Conservation (phyloP, 108 stramenopile species). For the Nitzschia sp. region DNA sequence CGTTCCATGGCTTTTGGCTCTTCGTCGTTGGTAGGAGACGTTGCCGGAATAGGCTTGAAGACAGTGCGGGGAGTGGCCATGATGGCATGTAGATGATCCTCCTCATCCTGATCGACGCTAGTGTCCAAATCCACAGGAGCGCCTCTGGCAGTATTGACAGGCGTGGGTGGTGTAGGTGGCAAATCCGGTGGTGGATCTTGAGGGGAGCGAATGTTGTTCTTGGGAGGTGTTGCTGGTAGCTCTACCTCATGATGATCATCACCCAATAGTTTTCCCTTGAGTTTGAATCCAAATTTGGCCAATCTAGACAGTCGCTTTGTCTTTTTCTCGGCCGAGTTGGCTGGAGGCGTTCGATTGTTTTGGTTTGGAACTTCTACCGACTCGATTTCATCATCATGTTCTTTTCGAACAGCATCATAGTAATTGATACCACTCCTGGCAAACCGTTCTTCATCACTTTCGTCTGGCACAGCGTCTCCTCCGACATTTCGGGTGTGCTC, state of each 20-base stretch:
- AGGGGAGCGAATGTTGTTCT: not conserved
- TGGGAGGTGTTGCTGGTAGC: not conserved
- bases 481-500: conserved; percentile 21
- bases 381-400: conserved; percentile 31
- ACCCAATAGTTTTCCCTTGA: not conserved
- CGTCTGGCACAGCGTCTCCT: conserved; percentile 15
- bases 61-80: not conserved
- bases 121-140: not conserved
- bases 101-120: not conserved
- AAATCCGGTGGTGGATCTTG: not conserved
- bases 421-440: conserved; percentile 58
- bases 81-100: not conserved
- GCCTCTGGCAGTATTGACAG: not conserved
- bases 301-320: conserved; percentile 8
- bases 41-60: conserved; percentile 1
- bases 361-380: conserved; percentile 8
- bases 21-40: not conserved
- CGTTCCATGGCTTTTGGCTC: not conserved
- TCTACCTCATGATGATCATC: not conserved
- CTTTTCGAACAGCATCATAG: conserved; percentile 61
- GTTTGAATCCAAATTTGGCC: conserved; percentile 10
- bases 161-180: not conserved
- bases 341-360: conserved; percentile 4
- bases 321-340: conserved; percentile 16
- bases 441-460: conserved; percentile 39